A percentile compares a stretch with the other conserved stretches of the same genome.
phyloP scores from a whole-genome alignment of 1,139 yeast genomes.

The Candida dubliniensis region DNA sequence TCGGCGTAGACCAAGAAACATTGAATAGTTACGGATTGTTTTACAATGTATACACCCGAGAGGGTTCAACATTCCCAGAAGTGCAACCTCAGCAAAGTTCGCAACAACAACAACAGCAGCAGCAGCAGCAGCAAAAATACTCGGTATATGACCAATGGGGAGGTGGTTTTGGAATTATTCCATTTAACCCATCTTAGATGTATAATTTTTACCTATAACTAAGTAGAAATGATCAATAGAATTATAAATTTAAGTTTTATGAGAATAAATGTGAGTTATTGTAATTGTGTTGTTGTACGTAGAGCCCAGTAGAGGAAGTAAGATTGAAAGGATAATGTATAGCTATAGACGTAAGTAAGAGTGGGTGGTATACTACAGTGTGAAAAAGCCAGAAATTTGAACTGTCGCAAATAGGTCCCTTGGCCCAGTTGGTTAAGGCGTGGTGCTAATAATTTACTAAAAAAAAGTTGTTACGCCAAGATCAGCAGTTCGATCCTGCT shows the following conservation, averaged over 20 bases:
- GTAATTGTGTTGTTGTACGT: neutral
- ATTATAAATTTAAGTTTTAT: neutral
- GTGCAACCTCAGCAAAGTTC: constrained; percentile 10
- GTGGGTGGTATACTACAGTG: neutral
- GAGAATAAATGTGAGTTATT: neutral
- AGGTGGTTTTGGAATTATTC: constrained; percentile 33
- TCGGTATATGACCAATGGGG: constrained; percentile 20
- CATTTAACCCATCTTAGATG: constrained; percentile 35
- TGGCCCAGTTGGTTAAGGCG: constrained; percentile 93
- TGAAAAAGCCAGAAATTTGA: neutral
- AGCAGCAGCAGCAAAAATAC: neutral
- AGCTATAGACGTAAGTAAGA: no score
- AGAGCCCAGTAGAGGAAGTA: neutral
- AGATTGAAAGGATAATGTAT: neutral
- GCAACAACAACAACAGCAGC: constrained; percentile 5
- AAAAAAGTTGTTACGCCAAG: constrained; percentile 56
- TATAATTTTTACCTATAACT: neutral
- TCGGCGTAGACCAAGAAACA: constrained; percentile 33
- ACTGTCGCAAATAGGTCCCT: constrained; percentile 51
- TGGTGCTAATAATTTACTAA: constrained; percentile 73
- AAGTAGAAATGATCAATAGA: neutral
- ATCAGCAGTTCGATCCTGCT: constrained; percentile 87
- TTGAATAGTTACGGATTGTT: constrained; percentile 37
- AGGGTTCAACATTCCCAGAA: constrained; percentile 33
- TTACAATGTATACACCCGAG: constrained; percentile 37